A percentile compares a stretch with the other conserved stretches of the same genome.
Evolutionary conservation across 176 grass and related monocot species (phyloP).

Genomic region (Avena insularis): DNA sequence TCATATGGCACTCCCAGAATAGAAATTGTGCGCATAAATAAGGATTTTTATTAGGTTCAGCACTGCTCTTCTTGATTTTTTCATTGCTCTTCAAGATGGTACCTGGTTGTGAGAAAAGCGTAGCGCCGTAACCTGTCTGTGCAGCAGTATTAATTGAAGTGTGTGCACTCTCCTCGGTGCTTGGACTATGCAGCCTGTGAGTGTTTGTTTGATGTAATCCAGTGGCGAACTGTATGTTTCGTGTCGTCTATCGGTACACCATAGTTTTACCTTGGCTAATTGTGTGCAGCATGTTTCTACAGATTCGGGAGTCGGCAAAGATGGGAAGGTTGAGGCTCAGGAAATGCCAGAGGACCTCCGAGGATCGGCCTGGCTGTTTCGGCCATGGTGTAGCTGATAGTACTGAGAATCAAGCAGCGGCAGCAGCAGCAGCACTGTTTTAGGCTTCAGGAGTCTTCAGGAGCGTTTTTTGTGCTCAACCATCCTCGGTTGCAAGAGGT

Average conservation of each 20-base stretch:
- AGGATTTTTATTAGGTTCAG: background rate
- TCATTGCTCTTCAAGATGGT: background rate
- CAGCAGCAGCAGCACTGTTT: slow-evolving; percentile 45
- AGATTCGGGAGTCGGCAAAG: slow-evolving; percentile 52
- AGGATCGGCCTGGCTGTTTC: slow-evolving; percentile 52
- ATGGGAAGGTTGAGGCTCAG: slow-evolving; percentile 61
- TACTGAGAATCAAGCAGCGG: slow-evolving; percentile 50
- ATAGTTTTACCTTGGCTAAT: slow-evolving; percentile 30
- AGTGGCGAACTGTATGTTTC: background rate
- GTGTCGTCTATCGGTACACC: background rate
- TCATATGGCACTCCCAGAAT: background rate
- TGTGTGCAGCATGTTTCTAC: slow-evolving; percentile 40
- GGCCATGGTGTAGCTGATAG: slow-evolving; percentile 52
- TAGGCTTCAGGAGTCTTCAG: background rate
- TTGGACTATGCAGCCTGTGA: slow-evolving; percentile 1
- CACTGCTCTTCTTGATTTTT: background rate
- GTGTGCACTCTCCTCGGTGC: background rate
- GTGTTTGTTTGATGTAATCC: slow-evolving; percentile 16
- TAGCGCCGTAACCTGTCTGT: slow-evolving; percentile 11
- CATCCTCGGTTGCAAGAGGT: slow-evolving; percentile 33
- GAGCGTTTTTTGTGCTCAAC: slow-evolving; percentile 37
- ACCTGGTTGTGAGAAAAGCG: slow-evolving; percentile 10
- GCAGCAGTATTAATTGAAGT: slow-evolving; percentile 28
- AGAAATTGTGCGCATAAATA: background rate
- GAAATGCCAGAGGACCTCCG: slow-evolving; percentile 63